Base-by-base conservation (phyloP, 1,139 yeast genomes). In the Geotrichum macrosporum region DNA sequence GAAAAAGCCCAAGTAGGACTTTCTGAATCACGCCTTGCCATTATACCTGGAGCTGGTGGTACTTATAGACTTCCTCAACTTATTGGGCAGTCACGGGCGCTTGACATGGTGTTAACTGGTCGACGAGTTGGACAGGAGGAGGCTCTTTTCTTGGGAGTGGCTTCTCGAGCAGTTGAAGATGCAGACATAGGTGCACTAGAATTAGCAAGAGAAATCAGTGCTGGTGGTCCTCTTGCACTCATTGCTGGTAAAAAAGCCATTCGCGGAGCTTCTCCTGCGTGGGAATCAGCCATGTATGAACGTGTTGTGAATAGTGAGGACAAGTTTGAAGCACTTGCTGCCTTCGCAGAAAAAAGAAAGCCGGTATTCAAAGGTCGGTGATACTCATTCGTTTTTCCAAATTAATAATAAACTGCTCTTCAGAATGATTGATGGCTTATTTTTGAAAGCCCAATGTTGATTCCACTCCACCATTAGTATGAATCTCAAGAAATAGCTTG, bases 41-140 rank as follows among this genome's bases (percentile, higher is more conserved):
- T 61, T 41, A 48, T 61, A 16, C 65, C 65, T 5, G 65, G 62
- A 0, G 67, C 67, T 4, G 67, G 67, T 10, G 67, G 67, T 6
- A 63, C 67, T 3, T 53, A 57, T 47, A 56, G 67, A 10, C 55
- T 63, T 18, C 63, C 65, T 12, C 54, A 51, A 38, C 54, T 61
- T 18, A 53, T 61, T 19, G 64, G 65, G 13, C 52, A 57, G 37
- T 56, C 64, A 2, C 53, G 62, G 15, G 64, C 65, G 2, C 48
- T 61, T 32, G 65, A 61, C 29, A 39, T 60, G 47, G 49, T 61
- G 24, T 49, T 59, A 13, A 60, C 65, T 1, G 65, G 64, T 12
- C 47, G 64, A 13, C 51, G 63, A 13, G 56, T 61, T 19, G 44
- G 49, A 10, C 57, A 64, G 3, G 50, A 47, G 4, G 65, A 61